Base-by-base conservation (phyloP, 2,329 filamentous ascomycete genomes). In the Aspergillus ustus region DNA sequence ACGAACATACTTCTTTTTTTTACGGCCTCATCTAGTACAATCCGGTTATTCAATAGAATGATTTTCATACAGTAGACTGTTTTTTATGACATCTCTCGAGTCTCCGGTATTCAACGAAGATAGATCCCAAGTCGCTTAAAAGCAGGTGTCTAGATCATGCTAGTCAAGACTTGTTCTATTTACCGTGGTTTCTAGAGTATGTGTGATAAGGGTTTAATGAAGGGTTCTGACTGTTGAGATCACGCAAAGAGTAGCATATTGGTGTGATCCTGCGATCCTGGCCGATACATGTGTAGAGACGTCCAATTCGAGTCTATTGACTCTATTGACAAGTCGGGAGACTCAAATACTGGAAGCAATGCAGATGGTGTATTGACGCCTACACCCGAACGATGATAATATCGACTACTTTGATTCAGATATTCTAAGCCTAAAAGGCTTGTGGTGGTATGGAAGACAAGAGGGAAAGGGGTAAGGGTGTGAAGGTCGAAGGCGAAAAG, bases 401-500 rank as follows among this genome's bases (percentile, higher is more conserved):
- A 63, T 59, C 34, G 55, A 64, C 60, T 69, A 69, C 60, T 60
- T 60, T 53, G 61, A 55, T 66, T 67, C 59, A 60, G 61, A 52
- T 60, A 63, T 60, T 57, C 19, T 43, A 59, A 65, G 49, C 59
- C 59, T 60, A 57, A 25, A 25, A 50, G 59, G 59, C 59, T 48
- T 53, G 44, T 62, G 55, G 55, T 58, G 59, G 62, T 51, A 53
- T 48, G 60, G 57, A 34, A 60, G 46, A 57, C 56, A 44, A 62
- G 51, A 50, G 59, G 55, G 49, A 61, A 65, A 63, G 61, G 60
- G 61, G 52, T 19, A 40, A 57, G 31, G 54, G 13, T 31, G 54
- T 57, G 56, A 62, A 49, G 54, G 50, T 44, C 49, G 63, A 59
- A 59, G 31, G 63, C 66, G 58, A 61, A 68, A 68, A 69, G 67